phyloP scores from a whole-genome alignment of 441 rosid genomes.

The Pelargonium exstipulatum region DNA sequence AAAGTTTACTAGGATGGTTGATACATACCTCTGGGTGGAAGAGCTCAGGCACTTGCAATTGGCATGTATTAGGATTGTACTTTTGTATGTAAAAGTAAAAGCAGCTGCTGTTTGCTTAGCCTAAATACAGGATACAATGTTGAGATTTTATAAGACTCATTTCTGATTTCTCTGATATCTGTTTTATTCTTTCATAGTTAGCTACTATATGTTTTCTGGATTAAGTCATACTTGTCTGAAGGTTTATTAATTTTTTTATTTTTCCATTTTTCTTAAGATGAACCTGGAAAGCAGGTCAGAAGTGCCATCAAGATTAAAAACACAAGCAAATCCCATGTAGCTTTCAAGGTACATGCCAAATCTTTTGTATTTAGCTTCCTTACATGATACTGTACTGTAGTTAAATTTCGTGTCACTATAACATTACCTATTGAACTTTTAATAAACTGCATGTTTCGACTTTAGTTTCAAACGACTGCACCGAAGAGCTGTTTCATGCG shows the following conservation, averaged over 20 bases:
- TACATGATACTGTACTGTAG: background rate
- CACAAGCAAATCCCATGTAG: slow-evolving; percentile 78
- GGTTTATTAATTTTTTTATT: background rate
- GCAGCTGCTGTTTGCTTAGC: background rate
- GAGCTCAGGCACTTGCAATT: background rate
- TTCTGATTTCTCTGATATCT: background rate
- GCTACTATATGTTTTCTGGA: background rate
- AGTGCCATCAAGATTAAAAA: slow-evolving; percentile 93
- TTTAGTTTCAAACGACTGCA: slow-evolving; percentile 68
- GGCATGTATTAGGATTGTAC: background rate
- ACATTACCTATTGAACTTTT: background rate
- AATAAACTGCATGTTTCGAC: slow-evolving; percentile 6
- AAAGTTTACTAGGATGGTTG: background rate
- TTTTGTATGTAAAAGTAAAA: background rate
- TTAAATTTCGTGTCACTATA: background rate
- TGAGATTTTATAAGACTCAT: background rate
- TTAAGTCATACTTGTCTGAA: slow-evolving; percentile 5
- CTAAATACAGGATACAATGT: background rate
- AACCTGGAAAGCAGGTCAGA: slow-evolving; percentile 94
- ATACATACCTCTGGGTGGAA: background rate
- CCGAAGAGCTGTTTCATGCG: slow-evolving; percentile 85
- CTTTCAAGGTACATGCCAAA: slow-evolving; percentile 59
- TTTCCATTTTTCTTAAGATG: slow-evolving; percentile 45
- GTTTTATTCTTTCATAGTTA: background rate
- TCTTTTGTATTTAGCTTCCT: background rate